phyloP scores from a whole-genome alignment of 2,329 filamentous ascomycete species.

The Massarina eburnea region DNA sequence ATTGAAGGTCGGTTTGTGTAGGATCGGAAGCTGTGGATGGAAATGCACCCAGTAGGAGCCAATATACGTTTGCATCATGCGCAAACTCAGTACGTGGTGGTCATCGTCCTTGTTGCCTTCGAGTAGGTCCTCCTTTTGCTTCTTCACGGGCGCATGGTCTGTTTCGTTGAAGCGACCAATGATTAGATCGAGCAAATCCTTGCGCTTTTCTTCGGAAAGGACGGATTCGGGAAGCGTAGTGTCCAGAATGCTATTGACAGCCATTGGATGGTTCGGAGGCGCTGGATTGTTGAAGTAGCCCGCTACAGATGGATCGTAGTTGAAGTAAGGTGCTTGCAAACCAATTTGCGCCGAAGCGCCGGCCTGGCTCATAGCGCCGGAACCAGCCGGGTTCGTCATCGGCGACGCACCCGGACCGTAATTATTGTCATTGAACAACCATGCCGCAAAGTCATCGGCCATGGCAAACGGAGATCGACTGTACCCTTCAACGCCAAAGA shows the following conservation, averaged over 20 bases:
- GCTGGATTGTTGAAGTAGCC: constrained; percentile 52
- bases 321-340: constrained; percentile 54
- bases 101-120: constrained; percentile 72
- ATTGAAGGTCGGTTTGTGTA: constrained; percentile 92
- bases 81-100: constrained; percentile 70
- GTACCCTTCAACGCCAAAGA: constrained; percentile 82
- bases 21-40: constrained; percentile 88
- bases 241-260: constrained; percentile 81
- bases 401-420: constrained; percentile 45
- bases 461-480: constrained; percentile 87
- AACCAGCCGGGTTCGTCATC: constrained; percentile 36
- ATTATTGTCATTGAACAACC: constrained; percentile 73
- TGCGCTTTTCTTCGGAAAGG: constrained; percentile 84
- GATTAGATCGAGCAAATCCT: constrained; percentile 81
- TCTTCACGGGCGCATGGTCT: constrained; percentile 71
- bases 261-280: constrained; percentile 78
- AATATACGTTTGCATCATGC: constrained; percentile 93
- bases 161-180: constrained; percentile 78
- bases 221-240: constrained; percentile 76
- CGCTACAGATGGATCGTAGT: constrained; percentile 52
- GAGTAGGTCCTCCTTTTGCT: constrained; percentile 74
- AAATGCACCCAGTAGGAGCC: constrained; percentile 93
- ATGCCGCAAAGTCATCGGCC: constrained; percentile 84
- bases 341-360: constrained; percentile 44
- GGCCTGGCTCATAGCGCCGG: constrained; percentile 35